Evolutionary conservation across 1,284 basidiomycete genomes (phyloP).

Genomic region (Cutaneotrichosporon spelunceum): DNA sequence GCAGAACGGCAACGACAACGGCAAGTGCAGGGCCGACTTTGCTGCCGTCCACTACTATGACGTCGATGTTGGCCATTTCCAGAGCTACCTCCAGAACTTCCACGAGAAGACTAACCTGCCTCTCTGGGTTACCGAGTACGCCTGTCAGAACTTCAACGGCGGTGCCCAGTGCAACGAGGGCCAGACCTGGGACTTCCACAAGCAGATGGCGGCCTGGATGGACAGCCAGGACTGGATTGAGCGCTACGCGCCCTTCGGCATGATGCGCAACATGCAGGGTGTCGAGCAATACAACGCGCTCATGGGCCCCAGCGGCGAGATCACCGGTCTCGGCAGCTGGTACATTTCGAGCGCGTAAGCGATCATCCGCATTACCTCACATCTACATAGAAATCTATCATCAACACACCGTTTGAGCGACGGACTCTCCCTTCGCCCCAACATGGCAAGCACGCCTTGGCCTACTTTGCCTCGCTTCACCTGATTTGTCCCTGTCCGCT

Average conservation of each 20-base stretch:
- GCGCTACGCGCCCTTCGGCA: constrained; percentile 68
- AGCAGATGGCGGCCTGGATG: constrained; percentile 58
- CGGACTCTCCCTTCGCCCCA: too few species aligned
- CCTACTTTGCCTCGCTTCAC: too few species aligned
- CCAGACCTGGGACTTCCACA: constrained; percentile 58
- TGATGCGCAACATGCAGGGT: constrained; percentile 65
- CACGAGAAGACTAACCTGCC: constrained; percentile 34
- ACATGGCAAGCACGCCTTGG: too few species aligned
- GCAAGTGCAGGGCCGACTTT: constrained; percentile 39
- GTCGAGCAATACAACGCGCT: constrained; percentile 63
- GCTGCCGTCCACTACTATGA: constrained; percentile 51
- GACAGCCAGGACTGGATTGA: constrained; percentile 59
- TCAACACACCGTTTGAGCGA: not conserved
- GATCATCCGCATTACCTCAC: not conserved
- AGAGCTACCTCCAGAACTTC: constrained; percentile 48
- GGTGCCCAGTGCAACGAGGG: constrained; percentile 60
- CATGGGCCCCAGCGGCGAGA: constrained; percentile 43
- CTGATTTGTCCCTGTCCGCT: too few species aligned
- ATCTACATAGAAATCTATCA: not conserved
- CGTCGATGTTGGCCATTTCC: constrained; percentile 34
- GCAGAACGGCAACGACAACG: constrained; percentile 22
- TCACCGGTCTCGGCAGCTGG: constrained; percentile 47
- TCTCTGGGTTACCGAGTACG: constrained; percentile 51
- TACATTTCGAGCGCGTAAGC: constrained; percentile 17
- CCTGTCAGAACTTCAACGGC: constrained; percentile 62